Conservation (phyloP, 2,329 filamentous ascomycete genomes). For the Cladosporium sp. region DNA sequence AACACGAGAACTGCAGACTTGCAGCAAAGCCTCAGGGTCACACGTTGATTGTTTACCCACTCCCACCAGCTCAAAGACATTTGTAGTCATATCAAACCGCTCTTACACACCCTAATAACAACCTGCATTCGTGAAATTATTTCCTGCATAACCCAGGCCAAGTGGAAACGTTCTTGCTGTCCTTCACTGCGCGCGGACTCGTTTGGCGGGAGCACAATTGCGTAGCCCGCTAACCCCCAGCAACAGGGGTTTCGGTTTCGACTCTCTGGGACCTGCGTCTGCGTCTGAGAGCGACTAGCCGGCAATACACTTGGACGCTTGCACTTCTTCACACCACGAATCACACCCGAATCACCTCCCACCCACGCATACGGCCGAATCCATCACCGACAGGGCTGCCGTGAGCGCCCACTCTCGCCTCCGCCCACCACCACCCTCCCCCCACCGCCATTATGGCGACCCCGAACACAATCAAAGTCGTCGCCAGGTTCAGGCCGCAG, state of each 20-base stretch:
- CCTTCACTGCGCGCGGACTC: not conserved
- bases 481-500: slow-evolving; percentile 95
- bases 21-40: slow-evolving; percentile 4
- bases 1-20: slow-evolving; percentile 6
- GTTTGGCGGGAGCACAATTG: not conserved
- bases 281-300: slow-evolving; percentile 7
- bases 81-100: not conserved
- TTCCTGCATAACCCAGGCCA: not conserved
- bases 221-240: slow-evolving; percentile 12
- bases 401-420: slow-evolving; percentile 17
- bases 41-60: slow-evolving; percentile 5
- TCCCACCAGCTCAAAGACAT: not conserved
- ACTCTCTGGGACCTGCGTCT: slow-evolving; percentile 11
- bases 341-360: not conserved
- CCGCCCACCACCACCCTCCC: not conserved
- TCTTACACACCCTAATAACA: not conserved
- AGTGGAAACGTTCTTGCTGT: not conserved
- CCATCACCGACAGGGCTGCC: slow-evolving; percentile 23
- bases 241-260: slow-evolving; percentile 12
- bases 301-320: slow-evolving; percentile 5
- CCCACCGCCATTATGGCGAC: slow-evolving; percentile 31
- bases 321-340: slow-evolving; percentile 8
- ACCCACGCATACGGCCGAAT: slow-evolving; percentile 3
- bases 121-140: not conserved
- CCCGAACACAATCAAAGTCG: slow-evolving; percentile 63